Percentiles rank a stretch among this genome's conserved stretches.
phyloP scores from a whole-genome alignment of 2,329 filamentous ascomycete species.

The Fusarium mexicanum region DNA sequence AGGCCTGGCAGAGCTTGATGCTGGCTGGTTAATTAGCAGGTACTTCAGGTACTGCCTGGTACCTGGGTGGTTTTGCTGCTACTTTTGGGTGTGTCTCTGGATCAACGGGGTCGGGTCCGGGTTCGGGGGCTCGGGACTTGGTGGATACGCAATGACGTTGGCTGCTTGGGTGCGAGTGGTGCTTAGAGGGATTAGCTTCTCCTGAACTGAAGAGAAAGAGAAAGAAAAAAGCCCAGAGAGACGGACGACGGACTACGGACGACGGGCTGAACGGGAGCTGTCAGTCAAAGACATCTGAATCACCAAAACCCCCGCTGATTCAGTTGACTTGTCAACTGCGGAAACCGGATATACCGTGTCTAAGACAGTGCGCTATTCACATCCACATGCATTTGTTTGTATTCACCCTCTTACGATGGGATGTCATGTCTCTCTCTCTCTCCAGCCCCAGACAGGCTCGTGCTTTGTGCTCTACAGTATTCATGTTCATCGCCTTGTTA shows the following conservation, averaged over 20 bases:
- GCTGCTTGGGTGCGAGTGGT: constrained; percentile 9
- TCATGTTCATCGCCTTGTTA: constrained; percentile 7
- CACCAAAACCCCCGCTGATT: background rate
- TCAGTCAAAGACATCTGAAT: background rate
- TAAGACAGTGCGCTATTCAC: constrained; percentile 17
- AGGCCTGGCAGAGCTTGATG: constrained; percentile 16
- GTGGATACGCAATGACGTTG: constrained; percentile 47
- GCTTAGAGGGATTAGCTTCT: constrained; percentile 10
- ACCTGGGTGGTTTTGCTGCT: constrained; percentile 28
- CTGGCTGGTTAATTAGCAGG: constrained; percentile 26
- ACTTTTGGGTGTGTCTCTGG: constrained; percentile 37
- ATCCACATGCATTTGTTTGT: constrained; percentile 13
- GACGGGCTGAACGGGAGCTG: background rate
- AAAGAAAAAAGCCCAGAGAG: background rate
- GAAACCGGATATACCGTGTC: constrained; percentile 9
- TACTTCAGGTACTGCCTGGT: constrained; percentile 23
- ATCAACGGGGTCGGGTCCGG: constrained; percentile 41
- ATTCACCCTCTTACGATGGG: constrained; percentile 21
- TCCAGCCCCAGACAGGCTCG: constrained; percentile 17
- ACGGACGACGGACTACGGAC: background rate
- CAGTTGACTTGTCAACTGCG: background rate
- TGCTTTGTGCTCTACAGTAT: constrained; percentile 20
- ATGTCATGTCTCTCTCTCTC: constrained; percentile 1
- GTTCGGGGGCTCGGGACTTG: constrained; percentile 44
- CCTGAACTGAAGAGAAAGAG: background rate